phyloP scores from a whole-genome alignment of 192 early-diverging fungal species.

The Backusella sp. region DNA sequence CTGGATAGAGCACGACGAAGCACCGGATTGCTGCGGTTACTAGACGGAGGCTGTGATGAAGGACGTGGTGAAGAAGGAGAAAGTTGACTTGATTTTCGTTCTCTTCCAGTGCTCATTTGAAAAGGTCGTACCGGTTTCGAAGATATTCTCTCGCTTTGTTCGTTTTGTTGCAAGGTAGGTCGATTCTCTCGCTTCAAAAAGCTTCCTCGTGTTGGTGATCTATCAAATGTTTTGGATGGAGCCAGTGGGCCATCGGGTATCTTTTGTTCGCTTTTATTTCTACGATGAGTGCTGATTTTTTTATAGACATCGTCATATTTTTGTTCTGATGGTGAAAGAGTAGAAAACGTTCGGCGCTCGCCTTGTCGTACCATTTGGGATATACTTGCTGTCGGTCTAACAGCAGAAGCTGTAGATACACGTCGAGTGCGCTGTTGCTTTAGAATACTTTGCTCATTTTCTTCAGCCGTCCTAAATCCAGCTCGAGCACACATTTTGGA shows the following conservation, averaged over 20 bases:
- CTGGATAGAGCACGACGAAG: constrained; percentile 1
- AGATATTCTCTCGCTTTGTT: not conserved
- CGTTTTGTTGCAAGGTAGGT: not conserved
- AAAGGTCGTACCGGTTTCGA: not conserved
- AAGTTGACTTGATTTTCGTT: not conserved
- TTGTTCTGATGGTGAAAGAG: constrained; percentile 29
- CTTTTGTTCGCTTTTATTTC: constrained; percentile 1
- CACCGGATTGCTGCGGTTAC: not conserved
- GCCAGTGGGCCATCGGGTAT: not conserved
- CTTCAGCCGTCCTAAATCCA: not conserved
- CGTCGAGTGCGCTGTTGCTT: constrained; percentile 21
- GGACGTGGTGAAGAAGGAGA: not conserved
- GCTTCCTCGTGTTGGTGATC: not conserved
- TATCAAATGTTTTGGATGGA: not conserved
- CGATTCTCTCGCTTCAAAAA: not conserved
- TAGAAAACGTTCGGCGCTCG: constrained; percentile 31
- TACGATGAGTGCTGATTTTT: constrained; percentile 8
- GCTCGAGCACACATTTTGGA: constrained; percentile 27
- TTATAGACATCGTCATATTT: constrained; percentile 41
- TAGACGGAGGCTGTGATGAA: not conserved
- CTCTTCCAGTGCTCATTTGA: not conserved
- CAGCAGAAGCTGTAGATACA: constrained; percentile 8
- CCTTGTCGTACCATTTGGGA: constrained; percentile 32
- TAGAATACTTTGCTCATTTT: not conserved
- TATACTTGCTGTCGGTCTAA: constrained; percentile 21